Percentiles rank a stretch among this genome's conserved stretches.
Conservation (phyloP, 2,329 filamentous ascomycete genomes). For the Colletotrichum sansevieriae region DNA sequence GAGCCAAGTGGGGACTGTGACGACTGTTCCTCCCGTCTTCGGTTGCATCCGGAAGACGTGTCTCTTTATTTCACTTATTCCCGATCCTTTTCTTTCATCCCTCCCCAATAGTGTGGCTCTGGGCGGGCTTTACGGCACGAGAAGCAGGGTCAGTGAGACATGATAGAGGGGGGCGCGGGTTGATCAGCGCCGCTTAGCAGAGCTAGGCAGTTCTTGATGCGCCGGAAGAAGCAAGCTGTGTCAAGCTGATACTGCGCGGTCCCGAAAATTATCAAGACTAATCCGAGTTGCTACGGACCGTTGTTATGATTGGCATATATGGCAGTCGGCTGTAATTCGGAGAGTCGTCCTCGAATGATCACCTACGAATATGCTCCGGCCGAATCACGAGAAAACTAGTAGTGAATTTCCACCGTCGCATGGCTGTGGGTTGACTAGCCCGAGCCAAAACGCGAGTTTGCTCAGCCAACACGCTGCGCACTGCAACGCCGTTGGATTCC, state of each 20-base stretch:
- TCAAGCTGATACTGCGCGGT: neutral
- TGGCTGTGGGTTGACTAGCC: neutral
- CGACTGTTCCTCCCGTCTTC: neutral
- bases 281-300: neutral
- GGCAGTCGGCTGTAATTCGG: rapidly evolving
- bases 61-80: slow-evolving; percentile 1
- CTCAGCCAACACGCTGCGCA: neutral
- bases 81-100: slow-evolving; percentile 2
- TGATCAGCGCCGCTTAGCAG: slow-evolving; percentile 18
- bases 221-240: slow-evolving; percentile 25
- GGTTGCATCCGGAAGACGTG: slow-evolving; percentile 25
- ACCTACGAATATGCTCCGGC: no score
- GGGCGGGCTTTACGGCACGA: neutral
- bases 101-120: neutral
- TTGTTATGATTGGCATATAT: neutral
- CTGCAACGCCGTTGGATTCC: slow-evolving; percentile 4
- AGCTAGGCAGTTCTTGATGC: slow-evolving; percentile 15
- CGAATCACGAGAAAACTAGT: neutral
- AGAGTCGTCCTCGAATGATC: neutral
- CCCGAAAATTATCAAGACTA: neutral
- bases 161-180: neutral
- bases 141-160: slow-evolving; percentile 23
- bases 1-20: slow-evolving; percentile 21
- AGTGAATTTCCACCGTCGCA: neutral
- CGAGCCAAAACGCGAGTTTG: neutral